These are phyloP conservation scores for Botrytis byssoidea DNA, from an alignment of 2,329 filamentous ascomycete genomes.

Conservation along the genomic window DNA sequence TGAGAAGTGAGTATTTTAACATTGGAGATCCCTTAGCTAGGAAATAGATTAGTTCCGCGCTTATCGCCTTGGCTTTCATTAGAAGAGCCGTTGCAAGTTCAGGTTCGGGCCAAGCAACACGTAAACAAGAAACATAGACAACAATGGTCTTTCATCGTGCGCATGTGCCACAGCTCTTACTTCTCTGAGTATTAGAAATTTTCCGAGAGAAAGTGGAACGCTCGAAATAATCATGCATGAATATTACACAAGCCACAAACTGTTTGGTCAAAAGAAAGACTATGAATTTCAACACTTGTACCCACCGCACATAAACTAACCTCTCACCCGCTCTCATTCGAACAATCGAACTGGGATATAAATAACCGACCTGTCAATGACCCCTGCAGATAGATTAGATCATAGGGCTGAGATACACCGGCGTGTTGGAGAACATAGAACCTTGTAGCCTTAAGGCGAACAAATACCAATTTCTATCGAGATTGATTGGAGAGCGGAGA, in stretches of 20 bases:
- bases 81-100: background rate
- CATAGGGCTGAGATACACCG: conserved; percentile 19
- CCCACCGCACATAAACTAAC: background rate
- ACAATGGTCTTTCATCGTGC: background rate
- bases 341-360: conserved; percentile 16
- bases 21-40: background rate
- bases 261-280: background rate
- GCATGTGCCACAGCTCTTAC: background rate
- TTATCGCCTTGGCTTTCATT: background rate
- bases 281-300: background rate
- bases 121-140: background rate
- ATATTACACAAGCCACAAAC: conserved; percentile 5
- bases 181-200: background rate
- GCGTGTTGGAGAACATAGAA: conserved; percentile 6
- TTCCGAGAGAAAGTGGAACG: background rate
- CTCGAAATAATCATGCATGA: background rate
- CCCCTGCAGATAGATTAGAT: conserved; percentile 15
- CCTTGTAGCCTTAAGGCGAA: background rate
- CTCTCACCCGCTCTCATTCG: background rate
- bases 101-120: conserved; percentile 15
- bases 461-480: background rate
- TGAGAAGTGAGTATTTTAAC: background rate
- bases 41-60: background rate
- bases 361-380: conserved; percentile 18
- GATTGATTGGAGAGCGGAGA: conserved; percentile 4